phyloP scores from a whole-genome alignment of 2,329 filamentous ascomycete species.

The Alternaria conjuncta region DNA sequence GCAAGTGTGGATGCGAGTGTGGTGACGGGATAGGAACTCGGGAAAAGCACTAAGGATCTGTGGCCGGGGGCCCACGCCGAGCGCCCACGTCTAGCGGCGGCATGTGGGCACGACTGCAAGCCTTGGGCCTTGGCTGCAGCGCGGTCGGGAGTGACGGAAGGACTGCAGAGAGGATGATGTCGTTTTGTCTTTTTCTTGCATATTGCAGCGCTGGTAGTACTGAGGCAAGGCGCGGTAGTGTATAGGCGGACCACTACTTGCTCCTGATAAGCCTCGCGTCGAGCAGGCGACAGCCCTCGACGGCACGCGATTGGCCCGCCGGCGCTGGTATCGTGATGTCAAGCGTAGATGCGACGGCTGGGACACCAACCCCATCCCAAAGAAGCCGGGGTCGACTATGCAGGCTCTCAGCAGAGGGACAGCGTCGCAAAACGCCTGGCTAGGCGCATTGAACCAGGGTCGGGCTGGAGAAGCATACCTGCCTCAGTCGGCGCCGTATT shows the following conservation, averaged over 20 bases:
- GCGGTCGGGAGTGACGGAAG: slow-evolving; percentile 12
- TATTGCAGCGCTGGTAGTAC: background rate
- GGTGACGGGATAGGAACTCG: background rate
- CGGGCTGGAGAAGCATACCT: slow-evolving; percentile 15
- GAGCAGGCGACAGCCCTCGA: background rate
- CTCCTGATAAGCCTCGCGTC: background rate
- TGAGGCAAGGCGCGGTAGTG: slow-evolving; percentile 1
- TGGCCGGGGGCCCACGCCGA: slow-evolving; percentile 6
- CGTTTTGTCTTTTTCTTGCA: background rate
- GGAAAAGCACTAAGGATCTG: slow-evolving; percentile 16
- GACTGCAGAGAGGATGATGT: slow-evolving; percentile 13
- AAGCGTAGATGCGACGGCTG: slow-evolving; percentile 26
- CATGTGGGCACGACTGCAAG: slow-evolving; percentile 17
- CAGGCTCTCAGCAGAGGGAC: slow-evolving; percentile 27
- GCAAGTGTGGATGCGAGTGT: background rate
- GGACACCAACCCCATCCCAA: slow-evolving; percentile 33
- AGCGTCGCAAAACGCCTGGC: slow-evolving; percentile 30
- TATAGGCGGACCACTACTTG: background rate
- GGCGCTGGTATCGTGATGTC: slow-evolving; percentile 31
- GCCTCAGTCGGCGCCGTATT: slow-evolving; percentile 10
- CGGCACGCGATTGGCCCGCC: slow-evolving; percentile 1
- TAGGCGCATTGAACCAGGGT: slow-evolving; percentile 12
- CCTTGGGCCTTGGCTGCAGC: slow-evolving; percentile 18
- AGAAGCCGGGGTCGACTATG: slow-evolving; percentile 27
- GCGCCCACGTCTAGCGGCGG: slow-evolving; percentile 18